Evolutionary conservation across 805 yeast genomes (phyloP).

Genomic region (Candida cerambycidarum): DNA sequence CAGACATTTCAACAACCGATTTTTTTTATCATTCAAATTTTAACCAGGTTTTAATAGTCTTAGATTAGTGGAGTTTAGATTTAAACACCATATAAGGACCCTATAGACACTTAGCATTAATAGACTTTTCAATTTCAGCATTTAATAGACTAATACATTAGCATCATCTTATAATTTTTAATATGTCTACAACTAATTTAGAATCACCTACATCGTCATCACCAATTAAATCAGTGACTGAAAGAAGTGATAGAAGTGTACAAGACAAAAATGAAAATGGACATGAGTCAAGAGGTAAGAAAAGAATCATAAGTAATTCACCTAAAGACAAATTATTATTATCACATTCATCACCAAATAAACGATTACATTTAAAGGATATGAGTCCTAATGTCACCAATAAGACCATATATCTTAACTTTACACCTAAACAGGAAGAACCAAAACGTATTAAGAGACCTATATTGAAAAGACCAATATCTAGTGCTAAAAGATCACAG

Average conservation of each 20-base stretch:
- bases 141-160: neutral
- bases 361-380: conserved; percentile 29
- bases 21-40: conserved; percentile 4
- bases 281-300: conserved; percentile 1
- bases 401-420: conserved; percentile 24
- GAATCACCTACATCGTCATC: conserved; percentile 12
- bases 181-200: conserved; percentile 7
- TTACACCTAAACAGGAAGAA: conserved; percentile 13
- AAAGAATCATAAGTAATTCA: conserved; percentile 8
- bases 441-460: conserved; percentile 12
- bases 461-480: conserved; percentile 20
- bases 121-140: neutral
- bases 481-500: conserved; percentile 24
- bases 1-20: conserved; percentile 4
- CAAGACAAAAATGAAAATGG: neutral
- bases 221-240: conserved; percentile 1
- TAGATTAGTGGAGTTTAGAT: too few species aligned
- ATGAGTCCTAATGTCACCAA: conserved; percentile 39
- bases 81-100: too few species aligned
- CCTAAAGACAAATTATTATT: conserved; percentile 10
- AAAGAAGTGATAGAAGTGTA: neutral
- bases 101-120: conserved; percentile 1
- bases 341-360: conserved; percentile 15
- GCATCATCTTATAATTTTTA: neutral
- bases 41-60: too few species aligned